Evolutionary conservation across 306 rosid species (phyloP), one percentile per base, ranked within the genome.

Genomic region (Mucuna pruriens): DNA sequence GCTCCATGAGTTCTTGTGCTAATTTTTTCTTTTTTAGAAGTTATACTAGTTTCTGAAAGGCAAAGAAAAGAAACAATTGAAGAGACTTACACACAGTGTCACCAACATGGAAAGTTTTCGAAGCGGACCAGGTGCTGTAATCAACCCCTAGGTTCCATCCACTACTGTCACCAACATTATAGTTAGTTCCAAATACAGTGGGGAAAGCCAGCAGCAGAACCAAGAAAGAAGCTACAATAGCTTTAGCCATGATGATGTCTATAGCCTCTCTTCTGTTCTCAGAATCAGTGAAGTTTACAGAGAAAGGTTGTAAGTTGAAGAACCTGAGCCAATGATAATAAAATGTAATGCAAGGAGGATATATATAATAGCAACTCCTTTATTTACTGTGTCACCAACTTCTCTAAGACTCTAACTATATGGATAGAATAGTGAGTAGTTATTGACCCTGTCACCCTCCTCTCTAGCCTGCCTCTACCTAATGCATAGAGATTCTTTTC

Each of bases 31-130:
- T n/a, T 31, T 9, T n/a, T 16, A 38, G n/a, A 3, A 0, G 0
- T 34, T 72, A 20, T 33, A 26, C 45, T 1, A 40, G 9, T 20
- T 48, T 31, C 15, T n/a, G 31, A 57, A 44, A 31, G 60, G 13
- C 5, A 70, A n/a, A n/a, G n/a, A n/a, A n/a, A n/a, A n/a, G n/a
- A n/a, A 36, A 48, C 3, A 46, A 0, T 57, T 9, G 20, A 9
- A 40, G 71, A 58, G 25, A 29, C 74, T 66, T 77, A 94, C 98
- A 84, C 33, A 94, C 81, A 64, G 82, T 63, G 75, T 94, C 98
- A 29, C 93, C 94, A 77, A 86, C 90, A 0, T 1, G 49, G 86
- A 94, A 90, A 6, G 82, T 86, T 78, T 90, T 20, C 5, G 83
- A 79, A 57, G 91, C 10, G 68, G 86, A 29, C 97, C 97, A 94